Evolutionary conservation across 2,329 filamentous ascomycete genomes (phyloP), one percentile per base, ranked within the genome.

Genomic region (Cladobotryum mycophilum): DNA sequence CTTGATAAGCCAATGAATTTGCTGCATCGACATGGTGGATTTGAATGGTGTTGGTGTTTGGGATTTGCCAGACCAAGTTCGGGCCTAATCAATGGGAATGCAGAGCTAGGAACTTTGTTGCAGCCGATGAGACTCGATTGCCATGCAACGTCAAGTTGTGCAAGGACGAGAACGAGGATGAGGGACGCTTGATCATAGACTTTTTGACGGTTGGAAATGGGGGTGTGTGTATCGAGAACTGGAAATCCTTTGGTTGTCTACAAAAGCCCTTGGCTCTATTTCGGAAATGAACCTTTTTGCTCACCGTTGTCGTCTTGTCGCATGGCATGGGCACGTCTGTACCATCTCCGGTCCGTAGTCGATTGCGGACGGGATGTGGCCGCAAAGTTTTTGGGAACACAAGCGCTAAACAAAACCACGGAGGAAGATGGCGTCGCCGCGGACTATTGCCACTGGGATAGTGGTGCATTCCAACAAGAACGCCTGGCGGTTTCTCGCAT

Each of bases 341-440:
- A 30, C 43, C 34, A 38, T 46, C 44, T 41, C 41, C 42, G 47
- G 47, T 49, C 40, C 25, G 41, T 38, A 40, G n/a, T 15, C 15
- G 25, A 30, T 30, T 30, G 25, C 34, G 35, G 45, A 48, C 47
- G 42, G 43, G 47, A 45, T 53, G 51, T 50, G 51, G 51, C 51
- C 47, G 51, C 47, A 53, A 53, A 47, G 51, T 53, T 53, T 30
- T 30, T 30, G 25, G 33, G 41, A 45, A 35, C 38, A 20, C 46
- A 14, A 43, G 51, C 51, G 47, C 51, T 53, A 53, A 50, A 34
- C 17, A 52, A 43, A 45, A 48, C 46, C 46, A 48, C 41, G 42
- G 51, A 47, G 47, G 51, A 38, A 44, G 50, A 53, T 53, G 41
- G 51, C 47, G 51, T 53, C 47, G 47, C 34, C 38, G 47, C 47